Conservation (phyloP, 352 stramenopile species). For the Globisporangium nagaii region DNA sequence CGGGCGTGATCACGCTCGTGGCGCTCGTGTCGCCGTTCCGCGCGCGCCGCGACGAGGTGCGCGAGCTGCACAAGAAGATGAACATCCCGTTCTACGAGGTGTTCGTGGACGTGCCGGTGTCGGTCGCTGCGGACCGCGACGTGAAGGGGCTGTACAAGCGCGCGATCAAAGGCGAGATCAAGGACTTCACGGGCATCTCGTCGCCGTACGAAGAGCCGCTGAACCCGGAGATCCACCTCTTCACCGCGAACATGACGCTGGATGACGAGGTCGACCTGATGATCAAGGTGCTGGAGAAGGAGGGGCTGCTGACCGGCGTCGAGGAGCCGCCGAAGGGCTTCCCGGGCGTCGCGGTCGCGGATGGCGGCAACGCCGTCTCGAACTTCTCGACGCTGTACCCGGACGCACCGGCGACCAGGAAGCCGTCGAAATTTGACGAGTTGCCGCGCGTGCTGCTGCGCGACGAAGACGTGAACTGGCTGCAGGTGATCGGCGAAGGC, state of each 20-base stretch:
- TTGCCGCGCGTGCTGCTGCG: slow-evolving; percentile 92
- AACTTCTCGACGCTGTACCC: slow-evolving; percentile 61
- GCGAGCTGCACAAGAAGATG: slow-evolving; percentile 90
- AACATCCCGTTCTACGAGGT: slow-evolving; percentile 98
- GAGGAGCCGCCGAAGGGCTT: slow-evolving; percentile 46
- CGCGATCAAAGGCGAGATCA: slow-evolving; percentile 93
- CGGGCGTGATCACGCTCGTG: slow-evolving; percentile 96
- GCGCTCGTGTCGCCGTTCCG: slow-evolving; percentile 96
- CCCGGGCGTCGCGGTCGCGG: slow-evolving; percentile 78
- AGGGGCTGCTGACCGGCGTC: slow-evolving; percentile 65
- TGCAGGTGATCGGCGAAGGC: slow-evolving; percentile 96
- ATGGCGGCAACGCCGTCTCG: slow-evolving; percentile 75
- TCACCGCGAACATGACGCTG: slow-evolving; percentile 93
- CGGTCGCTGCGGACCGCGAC: slow-evolving; percentile 95
- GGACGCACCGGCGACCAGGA: slow-evolving; percentile 22
- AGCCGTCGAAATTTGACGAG: slow-evolving; percentile 33
- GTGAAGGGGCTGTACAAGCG: slow-evolving; percentile 96
- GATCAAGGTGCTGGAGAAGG: slow-evolving; percentile 46
- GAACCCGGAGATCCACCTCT: slow-evolving; percentile 92
- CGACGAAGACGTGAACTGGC: slow-evolving; percentile 98
- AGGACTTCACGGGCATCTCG: slow-evolving; percentile 98
- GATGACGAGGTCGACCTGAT: slow-evolving; percentile 76
- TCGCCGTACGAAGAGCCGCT: slow-evolving; percentile 96
- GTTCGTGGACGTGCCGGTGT: slow-evolving; percentile 96
- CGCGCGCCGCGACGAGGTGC: slow-evolving; percentile 90